These are phyloP conservation scores for Aphanomyces euteiches DNA, from an alignment of 352 stramenopile genomes.

Conservation along the genomic window DNA sequence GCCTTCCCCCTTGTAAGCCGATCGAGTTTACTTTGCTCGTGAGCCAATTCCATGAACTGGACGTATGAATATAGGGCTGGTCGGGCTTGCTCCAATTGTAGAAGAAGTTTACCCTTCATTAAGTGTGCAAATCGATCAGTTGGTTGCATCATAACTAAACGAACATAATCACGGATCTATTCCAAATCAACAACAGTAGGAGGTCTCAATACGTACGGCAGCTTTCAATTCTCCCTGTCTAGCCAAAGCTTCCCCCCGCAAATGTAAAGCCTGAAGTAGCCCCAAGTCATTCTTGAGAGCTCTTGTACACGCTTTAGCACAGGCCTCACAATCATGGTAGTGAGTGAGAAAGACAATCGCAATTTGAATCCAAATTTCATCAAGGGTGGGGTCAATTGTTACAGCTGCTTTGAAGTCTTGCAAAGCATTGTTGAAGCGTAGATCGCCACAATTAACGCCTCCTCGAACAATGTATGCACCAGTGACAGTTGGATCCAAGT, in stretches of 20 bases:
- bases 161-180: conserved; percentile 54
- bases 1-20: conserved; percentile 57
- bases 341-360: conserved; percentile 75
- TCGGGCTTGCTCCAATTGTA: conserved; percentile 53
- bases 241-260: conserved; percentile 61
- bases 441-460: conserved; percentile 58
- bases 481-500: conserved; percentile 66
- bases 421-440: conserved; percentile 69
- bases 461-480: conserved; percentile 70
- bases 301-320: conserved; percentile 57
- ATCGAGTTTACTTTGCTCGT: conserved; percentile 32
- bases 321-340: conserved; percentile 69
- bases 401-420: conserved; percentile 80
- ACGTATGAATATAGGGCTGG: conserved; percentile 75
- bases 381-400: conserved; percentile 63
- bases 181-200: not conserved
- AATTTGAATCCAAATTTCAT: conserved; percentile 77
- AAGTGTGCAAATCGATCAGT: conserved; percentile 60
- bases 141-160: conserved; percentile 55
- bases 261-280: conserved; percentile 55
- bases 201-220: conserved; percentile 30
- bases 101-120: conserved; percentile 50
- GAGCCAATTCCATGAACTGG: conserved; percentile 54
- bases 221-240: conserved; percentile 52
- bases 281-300: conserved; percentile 61